A percentile compares a stretch with the other conserved stretches of the same genome.
These are phyloP conservation scores for Nitzschia sp. DNA, from an alignment of 108 stramenopile genomes.

Conservation along the genomic window DNA sequence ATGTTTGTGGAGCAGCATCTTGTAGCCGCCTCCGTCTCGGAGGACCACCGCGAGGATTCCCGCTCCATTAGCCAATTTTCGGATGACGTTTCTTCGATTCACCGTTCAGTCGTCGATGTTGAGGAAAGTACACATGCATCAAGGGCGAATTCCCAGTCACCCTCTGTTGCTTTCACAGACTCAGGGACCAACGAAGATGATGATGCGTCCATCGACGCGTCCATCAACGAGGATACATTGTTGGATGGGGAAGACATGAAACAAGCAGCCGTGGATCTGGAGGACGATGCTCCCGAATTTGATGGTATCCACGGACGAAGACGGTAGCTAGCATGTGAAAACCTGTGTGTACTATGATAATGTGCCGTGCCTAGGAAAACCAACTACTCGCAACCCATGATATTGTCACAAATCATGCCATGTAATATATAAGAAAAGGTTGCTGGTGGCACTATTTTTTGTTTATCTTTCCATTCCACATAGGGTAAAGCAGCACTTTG, in stretches of 20 bases:
- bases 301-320: too few species aligned
- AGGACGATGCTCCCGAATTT: too few species aligned
- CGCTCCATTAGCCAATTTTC: conserved; percentile 1
- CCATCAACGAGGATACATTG: neutral
- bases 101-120: neutral
- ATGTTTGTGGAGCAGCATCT: conserved; percentile 13
- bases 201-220: conserved; percentile 10
- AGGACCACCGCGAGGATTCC: neutral
- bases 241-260: conserved; percentile 13
- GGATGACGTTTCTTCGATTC: conserved; percentile 1
- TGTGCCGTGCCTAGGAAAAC: too few species aligned
- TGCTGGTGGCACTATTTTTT: too few species aligned
- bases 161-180: neutral
- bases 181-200: too few species aligned
- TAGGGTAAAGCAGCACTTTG: too few species aligned
- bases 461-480: too few species aligned
- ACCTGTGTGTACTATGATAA: too few species aligned
- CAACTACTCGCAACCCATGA: too few species aligned
- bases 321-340: too few species aligned
- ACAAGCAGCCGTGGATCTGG: neutral
- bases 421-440: too few species aligned
- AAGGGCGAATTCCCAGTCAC: neutral
- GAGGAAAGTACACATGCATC: neutral
- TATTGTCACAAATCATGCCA: too few species aligned
- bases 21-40: neutral